phyloP scores from a whole-genome alignment of 805 yeast species.

The Metschnikowia rubicola region DNA sequence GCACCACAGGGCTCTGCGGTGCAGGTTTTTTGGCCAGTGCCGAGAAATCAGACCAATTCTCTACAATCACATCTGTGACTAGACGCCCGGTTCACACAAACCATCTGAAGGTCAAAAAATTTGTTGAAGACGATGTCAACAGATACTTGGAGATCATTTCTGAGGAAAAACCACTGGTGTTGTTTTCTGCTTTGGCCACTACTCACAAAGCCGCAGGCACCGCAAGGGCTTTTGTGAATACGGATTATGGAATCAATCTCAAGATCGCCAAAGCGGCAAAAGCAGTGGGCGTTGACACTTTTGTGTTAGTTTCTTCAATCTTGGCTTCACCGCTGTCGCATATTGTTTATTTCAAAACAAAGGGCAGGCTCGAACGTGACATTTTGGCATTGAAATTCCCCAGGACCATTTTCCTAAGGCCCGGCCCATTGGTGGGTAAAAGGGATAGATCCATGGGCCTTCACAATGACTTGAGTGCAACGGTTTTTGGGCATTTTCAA shows the following conservation, averaged over 20 bases:
- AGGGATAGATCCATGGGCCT: slow-evolving; percentile 35
- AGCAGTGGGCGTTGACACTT: slow-evolving; percentile 62
- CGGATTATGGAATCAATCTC: slow-evolving; percentile 72
- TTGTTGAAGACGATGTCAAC: slow-evolving; percentile 44
- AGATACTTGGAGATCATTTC: slow-evolving; percentile 43
- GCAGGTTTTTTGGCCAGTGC: slow-evolving; percentile 48
- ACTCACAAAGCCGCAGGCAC: slow-evolving; percentile 48
- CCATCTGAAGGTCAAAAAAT: slow-evolving; percentile 30
- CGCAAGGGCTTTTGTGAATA: slow-evolving; percentile 58
- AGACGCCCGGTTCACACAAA: slow-evolving; percentile 43
- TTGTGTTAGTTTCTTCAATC: slow-evolving; percentile 59
- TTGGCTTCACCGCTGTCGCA: slow-evolving; percentile 61
- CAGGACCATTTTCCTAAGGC: slow-evolving; percentile 71
- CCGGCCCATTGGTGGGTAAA: slow-evolving; percentile 70
- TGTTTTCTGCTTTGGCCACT: slow-evolving; percentile 17
- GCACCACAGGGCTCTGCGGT: slow-evolving; percentile 83
- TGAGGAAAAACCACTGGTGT: slow-evolving; percentile 12
- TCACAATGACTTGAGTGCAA: slow-evolving; percentile 27
- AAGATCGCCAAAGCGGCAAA: slow-evolving; percentile 72
- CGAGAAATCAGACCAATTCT: slow-evolving; percentile 30
- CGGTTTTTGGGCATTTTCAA: slow-evolving; percentile 26
- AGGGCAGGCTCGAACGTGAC: slow-evolving; percentile 75
- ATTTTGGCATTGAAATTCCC: slow-evolving; percentile 60
- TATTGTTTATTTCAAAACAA: slow-evolving; percentile 62
- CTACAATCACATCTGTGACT: slow-evolving; percentile 46